Conservation (phyloP, 768 basidiomycete genomes). For the Leccinum aurantiacum region DNA sequence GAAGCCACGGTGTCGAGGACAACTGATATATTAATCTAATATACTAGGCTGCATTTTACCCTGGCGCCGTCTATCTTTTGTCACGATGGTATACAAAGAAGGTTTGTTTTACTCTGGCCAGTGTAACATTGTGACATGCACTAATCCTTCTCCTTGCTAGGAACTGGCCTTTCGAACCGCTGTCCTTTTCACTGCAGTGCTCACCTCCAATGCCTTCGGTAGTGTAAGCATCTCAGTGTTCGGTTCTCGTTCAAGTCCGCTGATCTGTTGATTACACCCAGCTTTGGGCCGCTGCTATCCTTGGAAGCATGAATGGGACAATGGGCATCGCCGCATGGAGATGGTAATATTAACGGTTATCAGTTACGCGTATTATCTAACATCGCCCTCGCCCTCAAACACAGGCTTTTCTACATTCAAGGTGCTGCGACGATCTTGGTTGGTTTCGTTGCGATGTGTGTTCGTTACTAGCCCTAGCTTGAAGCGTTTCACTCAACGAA, state of each 20-base stretch:
- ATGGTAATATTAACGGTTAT: conserved; percentile 45
- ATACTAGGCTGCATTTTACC: conserved; percentile 27
- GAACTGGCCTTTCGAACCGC: conserved; percentile 65
- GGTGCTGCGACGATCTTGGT: conserved; percentile 29
- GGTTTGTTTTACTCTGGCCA: conserved; percentile 3
- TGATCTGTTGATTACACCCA: conserved; percentile 19
- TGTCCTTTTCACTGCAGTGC: conserved; percentile 54
- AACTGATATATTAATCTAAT: neutral
- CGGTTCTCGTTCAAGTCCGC: neutral
- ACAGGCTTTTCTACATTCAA: neutral
- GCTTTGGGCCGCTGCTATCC: conserved; percentile 49
- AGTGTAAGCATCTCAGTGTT: conserved; percentile 39
- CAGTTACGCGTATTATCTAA: neutral
- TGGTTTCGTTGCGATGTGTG: conserved; percentile 54
- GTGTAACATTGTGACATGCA: neutral
- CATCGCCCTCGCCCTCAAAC: neutral
- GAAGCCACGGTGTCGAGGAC: neutral
- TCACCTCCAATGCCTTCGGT: conserved; percentile 68
- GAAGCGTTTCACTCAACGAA: neutral
- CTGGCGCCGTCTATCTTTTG: conserved; percentile 38
- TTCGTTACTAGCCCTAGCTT: neutral
- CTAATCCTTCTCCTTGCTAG: conserved; percentile 27
- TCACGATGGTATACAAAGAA: conserved; percentile 27
- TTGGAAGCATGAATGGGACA: conserved; percentile 58
- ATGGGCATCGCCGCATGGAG: conserved; percentile 69